Percentiles rank a stretch among this genome's conserved stretches.
These are phyloP conservation scores for Neurospora intermedia DNA, from an alignment of 495 filamentous ascomycete species.

Conservation along the genomic window DNA sequence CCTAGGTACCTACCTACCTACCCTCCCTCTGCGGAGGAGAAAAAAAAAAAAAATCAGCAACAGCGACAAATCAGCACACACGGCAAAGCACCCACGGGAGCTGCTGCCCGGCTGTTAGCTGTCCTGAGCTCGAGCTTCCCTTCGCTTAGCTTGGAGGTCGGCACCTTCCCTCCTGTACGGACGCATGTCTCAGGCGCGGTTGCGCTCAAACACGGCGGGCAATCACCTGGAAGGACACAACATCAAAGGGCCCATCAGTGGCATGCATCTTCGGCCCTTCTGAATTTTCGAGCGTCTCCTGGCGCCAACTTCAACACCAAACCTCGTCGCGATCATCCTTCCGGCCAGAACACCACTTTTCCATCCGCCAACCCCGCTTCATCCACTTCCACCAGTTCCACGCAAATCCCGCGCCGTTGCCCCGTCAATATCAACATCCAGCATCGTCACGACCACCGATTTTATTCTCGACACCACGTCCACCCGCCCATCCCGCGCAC, in stretches of 20 bases:
- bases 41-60: conserved; percentile 8
- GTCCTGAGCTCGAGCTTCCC: conserved; percentile 1
- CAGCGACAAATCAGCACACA: conserved; percentile 1
- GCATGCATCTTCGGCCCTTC: conserved; percentile 18
- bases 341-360: conserved; percentile 1
- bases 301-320: conserved; percentile 17
- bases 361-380: conserved; percentile 13
- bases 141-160: neutral
- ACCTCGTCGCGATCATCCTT: conserved; percentile 9
- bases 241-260: conserved; percentile 8
- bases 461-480: conserved; percentile 1
- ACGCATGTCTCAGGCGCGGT: neutral
- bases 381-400: neutral
- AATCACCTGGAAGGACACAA: conserved; percentile 14
- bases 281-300: conserved; percentile 22
- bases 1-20: neutral
- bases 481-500: conserved; percentile 19
- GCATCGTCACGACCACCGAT: neutral
- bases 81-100: neutral
- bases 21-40: neutral
- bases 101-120: neutral
- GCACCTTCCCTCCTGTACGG: neutral
- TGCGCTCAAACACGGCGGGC: conserved; percentile 2
- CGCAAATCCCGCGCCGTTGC: conserved; percentile 5
- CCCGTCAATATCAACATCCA: conserved; percentile 8